A percentile compares a stretch with the other conserved stretches of the same genome.
phyloP scores from a whole-genome alignment of 495 filamentous ascomycete genomes.

The Talaromyces proteolyticus region DNA sequence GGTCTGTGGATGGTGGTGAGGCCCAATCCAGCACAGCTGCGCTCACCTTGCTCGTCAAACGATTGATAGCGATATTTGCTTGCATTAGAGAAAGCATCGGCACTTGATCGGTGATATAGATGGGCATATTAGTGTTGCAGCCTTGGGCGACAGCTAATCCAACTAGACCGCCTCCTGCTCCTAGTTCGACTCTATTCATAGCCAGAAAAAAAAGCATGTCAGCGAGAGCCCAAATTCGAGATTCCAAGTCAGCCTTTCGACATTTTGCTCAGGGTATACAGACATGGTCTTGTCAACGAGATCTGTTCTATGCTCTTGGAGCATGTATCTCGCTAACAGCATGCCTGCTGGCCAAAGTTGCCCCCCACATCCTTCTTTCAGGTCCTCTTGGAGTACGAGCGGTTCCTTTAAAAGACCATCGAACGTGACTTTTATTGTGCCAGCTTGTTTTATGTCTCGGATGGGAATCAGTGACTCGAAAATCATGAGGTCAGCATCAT shows the following conservation, averaged over 20 bases:
- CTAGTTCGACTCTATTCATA: conserved; percentile 72
- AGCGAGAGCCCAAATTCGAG: too few relatives aligned
- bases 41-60: conserved; percentile 51
- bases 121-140: conserved; percentile 28
- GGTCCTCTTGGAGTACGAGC: conserved; percentile 75
- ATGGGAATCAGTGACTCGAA: conserved; percentile 65
- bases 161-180: conserved; percentile 86
- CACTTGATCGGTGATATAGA: conserved; percentile 80
- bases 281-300: conserved; percentile 68
- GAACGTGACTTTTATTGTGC: conserved; percentile 60
- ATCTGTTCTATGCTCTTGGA: conserved; percentile 57
- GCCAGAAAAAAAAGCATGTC: conserved; percentile 3
- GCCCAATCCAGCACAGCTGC: conserved; percentile 73
- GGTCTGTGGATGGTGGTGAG: conserved; percentile 23
- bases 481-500: conserved; percentile 31
- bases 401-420: conserved; percentile 64
- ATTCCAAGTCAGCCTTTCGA: too few relatives aligned
- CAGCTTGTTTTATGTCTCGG: conserved; percentile 57
- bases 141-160: conserved; percentile 43
- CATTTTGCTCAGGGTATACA: conserved; percentile 41
- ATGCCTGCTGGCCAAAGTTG: conserved; percentile 92
- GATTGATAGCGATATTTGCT: conserved; percentile 76
- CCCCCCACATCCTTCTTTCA: conserved; percentile 82
- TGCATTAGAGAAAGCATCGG: conserved; percentile 80
- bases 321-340: conserved; percentile 77